Conservation (phyloP, 345 rosid genomes). For the Carallia pectinifolia region DNA sequence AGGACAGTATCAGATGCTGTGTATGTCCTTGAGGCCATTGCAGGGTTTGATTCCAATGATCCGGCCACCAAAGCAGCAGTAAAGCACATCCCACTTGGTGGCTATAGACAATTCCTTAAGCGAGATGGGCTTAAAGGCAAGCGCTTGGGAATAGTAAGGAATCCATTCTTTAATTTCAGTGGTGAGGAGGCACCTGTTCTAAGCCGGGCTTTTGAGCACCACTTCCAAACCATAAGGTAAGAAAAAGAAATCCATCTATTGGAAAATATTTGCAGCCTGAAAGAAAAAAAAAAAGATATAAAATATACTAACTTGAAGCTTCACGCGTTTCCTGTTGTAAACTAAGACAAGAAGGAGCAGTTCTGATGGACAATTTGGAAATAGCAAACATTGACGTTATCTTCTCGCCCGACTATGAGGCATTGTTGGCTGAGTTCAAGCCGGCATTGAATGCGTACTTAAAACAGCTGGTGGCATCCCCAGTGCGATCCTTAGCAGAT, state of each 20-base stretch:
- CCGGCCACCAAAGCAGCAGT: slow-evolving; percentile 44
- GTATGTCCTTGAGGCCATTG: slow-evolving; percentile 44
- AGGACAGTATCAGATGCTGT: slow-evolving; percentile 50
- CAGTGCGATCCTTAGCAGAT: slow-evolving; percentile 55
- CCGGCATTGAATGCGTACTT: slow-evolving; percentile 48
- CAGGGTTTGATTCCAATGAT: slow-evolving; percentile 40
- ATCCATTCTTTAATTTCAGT: slow-evolving; percentile 24
- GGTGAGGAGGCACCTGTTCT: not conserved
- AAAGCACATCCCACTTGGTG: slow-evolving; percentile 45
- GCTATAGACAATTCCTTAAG: slow-evolving; percentile 57
- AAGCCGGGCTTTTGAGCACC: slow-evolving; percentile 36
- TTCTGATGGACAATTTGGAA: slow-evolving; percentile 41
- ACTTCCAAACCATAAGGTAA: slow-evolving; percentile 49
- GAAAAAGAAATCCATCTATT: not conserved
- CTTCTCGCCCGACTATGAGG: not conserved
- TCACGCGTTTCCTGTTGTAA: not conserved
- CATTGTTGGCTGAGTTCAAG: slow-evolving; percentile 56
- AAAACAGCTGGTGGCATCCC: slow-evolving; percentile 40
- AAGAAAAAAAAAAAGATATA: too few species aligned
- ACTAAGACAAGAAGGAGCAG: slow-evolving; percentile 48
- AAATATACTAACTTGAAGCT: too few species aligned
- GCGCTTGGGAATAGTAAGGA: slow-evolving; percentile 50
- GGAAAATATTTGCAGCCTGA: too few species aligned
- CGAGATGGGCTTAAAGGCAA: slow-evolving; percentile 51
- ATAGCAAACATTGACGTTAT: slow-evolving; percentile 39